Conservation (phyloP, 2,329 filamentous ascomycete species). For the Fusarium denticulatum region DNA sequence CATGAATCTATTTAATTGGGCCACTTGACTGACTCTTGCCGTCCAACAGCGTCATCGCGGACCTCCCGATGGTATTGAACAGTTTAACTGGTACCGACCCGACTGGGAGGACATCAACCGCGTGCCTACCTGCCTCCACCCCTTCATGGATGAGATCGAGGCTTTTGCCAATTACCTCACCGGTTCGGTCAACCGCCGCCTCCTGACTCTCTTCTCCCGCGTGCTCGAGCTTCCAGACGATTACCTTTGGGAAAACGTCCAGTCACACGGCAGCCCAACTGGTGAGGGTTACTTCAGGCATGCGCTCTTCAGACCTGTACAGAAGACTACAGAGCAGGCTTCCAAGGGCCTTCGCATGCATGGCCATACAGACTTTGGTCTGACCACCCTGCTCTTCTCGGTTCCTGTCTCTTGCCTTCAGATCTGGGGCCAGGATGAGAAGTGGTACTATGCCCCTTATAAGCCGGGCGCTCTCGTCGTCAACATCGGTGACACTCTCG, state of each 20-base stretch:
- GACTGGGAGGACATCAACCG: constrained; percentile 57
- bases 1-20: accelerated
- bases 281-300: constrained; percentile 37
- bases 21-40: not conserved
- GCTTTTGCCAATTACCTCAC: constrained; percentile 33
- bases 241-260: constrained; percentile 36
- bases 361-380: constrained; percentile 31
- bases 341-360: constrained; percentile 37
- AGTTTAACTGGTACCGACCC: constrained; percentile 63
- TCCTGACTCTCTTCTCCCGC: constrained; percentile 33
- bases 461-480: constrained; percentile 35
- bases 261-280: constrained; percentile 35
- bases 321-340: constrained; percentile 29
- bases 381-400: constrained; percentile 27
- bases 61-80: constrained; percentile 60
- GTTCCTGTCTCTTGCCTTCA: constrained; percentile 35
- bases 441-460: constrained; percentile 37
- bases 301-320: constrained; percentile 29
- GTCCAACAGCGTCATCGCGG: constrained; percentile 52
- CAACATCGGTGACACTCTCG: constrained; percentile 34
- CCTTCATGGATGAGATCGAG: constrained; percentile 37
- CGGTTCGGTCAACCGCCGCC: constrained; percentile 32
- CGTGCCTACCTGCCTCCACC: constrained; percentile 57
- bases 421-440: constrained; percentile 34
- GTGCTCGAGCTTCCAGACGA: constrained; percentile 36